phyloP scores from a whole-genome alignment of 192 early-diverging fungal genomes.

The Linnemannia zychae region DNA sequence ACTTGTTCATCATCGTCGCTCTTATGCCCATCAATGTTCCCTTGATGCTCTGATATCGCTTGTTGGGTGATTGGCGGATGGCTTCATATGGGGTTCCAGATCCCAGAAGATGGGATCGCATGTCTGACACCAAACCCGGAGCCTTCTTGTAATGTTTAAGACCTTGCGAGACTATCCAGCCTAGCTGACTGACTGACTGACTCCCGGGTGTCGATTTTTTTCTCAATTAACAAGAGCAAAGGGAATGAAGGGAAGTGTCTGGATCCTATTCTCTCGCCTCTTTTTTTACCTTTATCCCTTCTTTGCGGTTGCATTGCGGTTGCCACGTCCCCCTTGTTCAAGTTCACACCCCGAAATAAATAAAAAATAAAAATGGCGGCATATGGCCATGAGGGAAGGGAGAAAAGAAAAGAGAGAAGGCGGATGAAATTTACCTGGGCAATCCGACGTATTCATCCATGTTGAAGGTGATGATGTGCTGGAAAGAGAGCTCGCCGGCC shows the following conservation, averaged over 20 bases:
- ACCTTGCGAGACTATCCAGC: neutral
- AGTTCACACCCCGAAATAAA: constrained; percentile 8
- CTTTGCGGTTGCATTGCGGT: neutral
- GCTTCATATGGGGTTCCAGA: neutral
- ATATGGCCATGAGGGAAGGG: neutral
- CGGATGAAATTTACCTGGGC: constrained; percentile 64
- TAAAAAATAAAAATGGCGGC: neutral
- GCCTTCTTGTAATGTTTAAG: neutral
- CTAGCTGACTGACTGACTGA: neutral
- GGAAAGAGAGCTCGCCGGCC: constrained; percentile 78
- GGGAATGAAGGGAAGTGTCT: neutral
- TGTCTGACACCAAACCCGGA: constrained; percentile 1
- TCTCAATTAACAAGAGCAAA: neutral
- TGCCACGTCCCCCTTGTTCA: neutral
- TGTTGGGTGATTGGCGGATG: neutral
- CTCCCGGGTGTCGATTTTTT: neutral
- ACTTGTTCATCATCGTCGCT: neutral
- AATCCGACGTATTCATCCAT: constrained; percentile 93
- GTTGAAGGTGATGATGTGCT: constrained; percentile 90
- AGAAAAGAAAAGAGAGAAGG: neutral
- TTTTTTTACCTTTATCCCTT: neutral
- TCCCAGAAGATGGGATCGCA: neutral
- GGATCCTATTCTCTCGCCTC: neutral
- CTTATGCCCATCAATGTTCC: no score
- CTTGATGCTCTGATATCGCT: neutral